phyloP scores from a whole-genome alignment of 495 filamentous ascomycete species.

The Usnea hakonensis region DNA sequence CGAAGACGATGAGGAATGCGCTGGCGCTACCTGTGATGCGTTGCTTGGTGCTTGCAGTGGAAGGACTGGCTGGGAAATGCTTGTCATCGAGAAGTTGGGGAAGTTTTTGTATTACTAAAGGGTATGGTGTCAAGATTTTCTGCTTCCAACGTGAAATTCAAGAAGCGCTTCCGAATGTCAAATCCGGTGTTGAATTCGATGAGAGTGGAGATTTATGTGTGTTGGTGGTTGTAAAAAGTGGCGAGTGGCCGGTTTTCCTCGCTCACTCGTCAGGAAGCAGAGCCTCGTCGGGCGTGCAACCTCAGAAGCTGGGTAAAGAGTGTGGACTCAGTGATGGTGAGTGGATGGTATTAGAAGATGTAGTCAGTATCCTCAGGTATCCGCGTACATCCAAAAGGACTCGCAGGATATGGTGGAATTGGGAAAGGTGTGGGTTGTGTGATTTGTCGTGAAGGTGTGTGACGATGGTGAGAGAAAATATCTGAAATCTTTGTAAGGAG shows the following conservation, averaged over 20 bases:
- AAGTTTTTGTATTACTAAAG: constrained; percentile 14
- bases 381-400: constrained; percentile 19
- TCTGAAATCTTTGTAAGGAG: constrained; percentile 10
- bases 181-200: constrained; percentile 31
- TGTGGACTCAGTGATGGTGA: constrained; percentile 19
- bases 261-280: constrained; percentile 15
- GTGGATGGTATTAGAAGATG: constrained; percentile 4
- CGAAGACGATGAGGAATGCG: constrained; percentile 46
- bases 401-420: constrained; percentile 16
- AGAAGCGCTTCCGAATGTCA: constrained; percentile 35
- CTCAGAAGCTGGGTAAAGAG: constrained; percentile 13
- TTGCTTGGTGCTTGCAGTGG: constrained; percentile 50
- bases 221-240: constrained; percentile 7
- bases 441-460: constrained; percentile 7
- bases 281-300: constrained; percentile 20
- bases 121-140: constrained; percentile 10
- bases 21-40: constrained; percentile 40
- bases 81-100: constrained; percentile 29
- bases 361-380: constrained; percentile 17
- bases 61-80: constrained; percentile 40
- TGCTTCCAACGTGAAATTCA: constrained; percentile 24
- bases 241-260: constrained; percentile 4
- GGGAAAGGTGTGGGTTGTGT: constrained; percentile 4
- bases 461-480: constrained; percentile 14
- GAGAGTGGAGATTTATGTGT: constrained; percentile 16